Percentiles rank a stretch among this genome's conserved stretches.
These are phyloP conservation scores for Botryotinia narcissicola DNA, from an alignment of 2,329 filamentous ascomycete genomes.

Conservation along the genomic window DNA sequence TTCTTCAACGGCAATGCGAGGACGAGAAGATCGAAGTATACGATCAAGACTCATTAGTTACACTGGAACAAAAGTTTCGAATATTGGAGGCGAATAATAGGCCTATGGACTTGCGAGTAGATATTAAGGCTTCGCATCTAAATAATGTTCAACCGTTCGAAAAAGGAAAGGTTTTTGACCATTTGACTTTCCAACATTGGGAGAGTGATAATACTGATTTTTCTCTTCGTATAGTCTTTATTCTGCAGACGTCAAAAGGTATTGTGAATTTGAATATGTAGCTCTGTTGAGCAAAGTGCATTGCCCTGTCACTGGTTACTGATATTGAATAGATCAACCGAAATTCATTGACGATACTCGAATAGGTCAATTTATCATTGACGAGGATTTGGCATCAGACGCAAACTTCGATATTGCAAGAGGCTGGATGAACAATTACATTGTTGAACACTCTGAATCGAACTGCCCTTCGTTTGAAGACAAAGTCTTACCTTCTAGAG, in stretches of 20 bases:
- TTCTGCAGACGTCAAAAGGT: background rate
- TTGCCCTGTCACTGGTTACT: background rate
- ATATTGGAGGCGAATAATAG: background rate
- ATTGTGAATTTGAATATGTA: background rate
- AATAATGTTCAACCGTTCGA: rapidly evolving
- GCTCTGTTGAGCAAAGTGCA: background rate
- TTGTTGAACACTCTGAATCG: background rate
- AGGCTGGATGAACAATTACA: background rate
- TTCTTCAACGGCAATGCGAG: background rate
- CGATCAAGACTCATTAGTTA: rapidly evolving
- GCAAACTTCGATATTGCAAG: background rate
- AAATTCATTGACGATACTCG: background rate
- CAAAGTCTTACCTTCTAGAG: background rate
- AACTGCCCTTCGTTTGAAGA: background rate
- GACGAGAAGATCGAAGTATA: background rate
- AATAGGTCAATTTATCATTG: background rate
- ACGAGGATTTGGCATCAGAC: background rate
- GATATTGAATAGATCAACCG: background rate
- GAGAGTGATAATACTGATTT: no score
- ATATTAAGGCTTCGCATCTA: background rate
- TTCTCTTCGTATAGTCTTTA: background rate
- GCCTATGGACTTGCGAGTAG: background rate
- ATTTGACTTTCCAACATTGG: background rate
- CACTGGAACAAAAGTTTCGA: background rate
- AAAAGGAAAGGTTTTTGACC: rapidly evolving